Base-by-base conservation (phyloP, 345 rosid genomes). In the Populus simonii region DNA sequence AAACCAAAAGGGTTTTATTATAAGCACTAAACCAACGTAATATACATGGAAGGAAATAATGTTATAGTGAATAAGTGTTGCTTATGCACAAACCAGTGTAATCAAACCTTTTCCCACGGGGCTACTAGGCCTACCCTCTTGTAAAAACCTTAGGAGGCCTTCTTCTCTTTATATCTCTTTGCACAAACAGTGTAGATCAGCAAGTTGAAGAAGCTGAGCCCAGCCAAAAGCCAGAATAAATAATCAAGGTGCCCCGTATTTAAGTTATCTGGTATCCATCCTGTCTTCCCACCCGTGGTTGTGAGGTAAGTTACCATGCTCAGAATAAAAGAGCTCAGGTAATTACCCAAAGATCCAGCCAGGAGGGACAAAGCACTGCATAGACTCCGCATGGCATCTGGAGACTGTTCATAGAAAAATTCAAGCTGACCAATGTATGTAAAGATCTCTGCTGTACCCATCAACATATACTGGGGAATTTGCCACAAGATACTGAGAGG, bases 381-480 rank as follows among this genome's bases (percentile, higher is more conserved):
- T 6, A 84, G 20, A 57, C 87, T 84, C 70, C 84, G 71, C 82
- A 79, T 70, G 1, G 80, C 81, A 13, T 84, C 87, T 0, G 87
- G 84, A 0, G 84, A 74, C 65, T 84, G 82, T 39, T 81, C 74
- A 72, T 81, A 78, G 80, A 81, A 84, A 49, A 84, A 84, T 73
- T 84, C 80, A 0, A 79, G 69, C 78, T 85, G 87, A 23, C 85
- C 87, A 2, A 85, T 76, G 77, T 49, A 74, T 7, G 83, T 80
- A 41, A 82, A 85, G 9, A 80, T 70, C 68, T 82, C 87, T 0
- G 85, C 78, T 3, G 79, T 74, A 0, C 87, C 87, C 13, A 85
- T 10, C 55, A 82, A 20, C 75, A 77, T 74, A 43, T 82, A 82
- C 68, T 80, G 85, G 0, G 87, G 85, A 17, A 80, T 70, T 41